Conservation (phyloP, 257 asterid species). For the Lantana camara region DNA sequence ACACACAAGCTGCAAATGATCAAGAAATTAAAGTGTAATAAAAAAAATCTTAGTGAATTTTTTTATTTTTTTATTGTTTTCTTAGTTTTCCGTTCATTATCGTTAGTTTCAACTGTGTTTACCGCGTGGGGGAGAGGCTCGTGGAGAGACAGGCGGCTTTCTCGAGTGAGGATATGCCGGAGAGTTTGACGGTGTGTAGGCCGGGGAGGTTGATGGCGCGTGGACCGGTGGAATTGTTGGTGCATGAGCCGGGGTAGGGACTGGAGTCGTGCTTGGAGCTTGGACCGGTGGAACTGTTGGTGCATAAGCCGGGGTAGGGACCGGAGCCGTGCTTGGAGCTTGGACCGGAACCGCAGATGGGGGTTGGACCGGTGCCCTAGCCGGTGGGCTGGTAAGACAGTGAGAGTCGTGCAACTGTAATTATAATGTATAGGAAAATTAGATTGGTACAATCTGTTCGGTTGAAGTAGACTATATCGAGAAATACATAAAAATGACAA, state of each 20-base stretch:
- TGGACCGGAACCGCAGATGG: constrained; percentile 21
- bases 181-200: constrained; percentile 21
- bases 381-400: constrained; percentile 12
- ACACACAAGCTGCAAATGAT: constrained; percentile 36
- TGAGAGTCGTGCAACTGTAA: constrained; percentile 15
- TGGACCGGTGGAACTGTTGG: too few relatives aligned
- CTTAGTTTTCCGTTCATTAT: too few relatives aligned
- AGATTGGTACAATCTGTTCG: neutral
- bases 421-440: neutral
- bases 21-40: too few relatives aligned
- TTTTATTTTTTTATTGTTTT: too few relatives aligned
- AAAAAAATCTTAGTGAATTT: too few relatives aligned
- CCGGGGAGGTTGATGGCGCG: too few relatives aligned
- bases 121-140: constrained; percentile 28
- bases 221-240: constrained; percentile 4
- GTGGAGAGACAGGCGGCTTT: constrained; percentile 12
- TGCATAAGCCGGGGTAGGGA: too few relatives aligned
- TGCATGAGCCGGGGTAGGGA: neutral
- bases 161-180: constrained; percentile 9
- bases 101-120: too few relatives aligned
- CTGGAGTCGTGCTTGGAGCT: neutral
- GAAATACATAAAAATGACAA: too few relatives aligned
- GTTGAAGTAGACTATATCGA: neutral
- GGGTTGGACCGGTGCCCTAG: constrained; percentile 8
- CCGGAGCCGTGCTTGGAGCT: constrained; percentile 2